Evolutionary conservation across 768 basidiomycete species (phyloP), one percentile per base, ranked within the genome.

Genomic region (Ramaria sp.): DNA sequence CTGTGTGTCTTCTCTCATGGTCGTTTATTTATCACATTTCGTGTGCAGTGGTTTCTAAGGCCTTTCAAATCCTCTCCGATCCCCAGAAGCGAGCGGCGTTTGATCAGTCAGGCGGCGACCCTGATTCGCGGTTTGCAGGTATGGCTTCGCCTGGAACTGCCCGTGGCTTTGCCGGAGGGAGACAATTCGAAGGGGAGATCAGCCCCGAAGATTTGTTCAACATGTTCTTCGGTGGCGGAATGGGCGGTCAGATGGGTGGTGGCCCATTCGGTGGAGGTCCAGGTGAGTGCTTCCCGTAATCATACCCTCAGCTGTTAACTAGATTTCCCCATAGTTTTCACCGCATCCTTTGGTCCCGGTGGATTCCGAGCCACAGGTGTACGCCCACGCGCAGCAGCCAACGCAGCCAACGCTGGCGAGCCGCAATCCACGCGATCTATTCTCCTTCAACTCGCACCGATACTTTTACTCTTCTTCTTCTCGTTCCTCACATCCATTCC

Each of bases 131-230:
- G 48, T 85, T 77, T 57, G 72, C 79, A 54, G 88, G 90, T 51
- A 82, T 82, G 80, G 80, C 81, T 30, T 66, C 78, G 7, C 68
- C 80, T 22, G 74, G 77, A 12, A 85, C 81, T 68, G 71, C 74
- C 27, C 72, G 68, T 47, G 71, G 75, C 13, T 86, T 84, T 58
- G 63, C 58, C 5, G 62, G 71, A 1, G 72, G 73, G 7, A 73
- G 66, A 12, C 62, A 63, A 13, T 89, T 86, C 64, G 87, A 89
- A 12, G 82, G 82, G 54, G 94, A 97, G 71, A 74, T 98, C 63
- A 93, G 88, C 57, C 93, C 95, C 5, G 95, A 97, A 71, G 95
- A 97, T 58, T 67, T 98, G 56, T 98, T 98, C 75, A 95, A 97
- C 67, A 93, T 95, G 88, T 96, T 98, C 80, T 98, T 98, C 68